Evolutionary conservation across 208 protist species (phyloP).

Genomic region (Tritrichomonas musculus): DNA sequence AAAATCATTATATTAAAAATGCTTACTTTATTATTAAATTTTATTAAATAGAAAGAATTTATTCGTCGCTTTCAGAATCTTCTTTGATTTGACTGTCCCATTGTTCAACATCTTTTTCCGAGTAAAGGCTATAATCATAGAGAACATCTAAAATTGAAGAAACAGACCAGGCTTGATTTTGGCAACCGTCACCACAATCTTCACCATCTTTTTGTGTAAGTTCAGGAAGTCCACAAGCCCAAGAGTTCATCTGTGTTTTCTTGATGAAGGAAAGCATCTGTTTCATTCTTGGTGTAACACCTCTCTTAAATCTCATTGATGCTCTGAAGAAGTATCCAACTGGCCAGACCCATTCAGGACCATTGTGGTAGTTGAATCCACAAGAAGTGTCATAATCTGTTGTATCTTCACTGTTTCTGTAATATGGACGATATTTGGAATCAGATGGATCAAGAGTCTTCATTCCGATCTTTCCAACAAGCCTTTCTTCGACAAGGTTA

Average conservation of each 20-base stretch:
- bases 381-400: background rate
- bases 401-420: background rate
- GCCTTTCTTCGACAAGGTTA: background rate
- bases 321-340: slow-evolving; percentile 30
- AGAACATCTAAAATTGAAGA: background rate
- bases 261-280: background rate
- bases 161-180: background rate
- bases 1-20: too few relatives aligned
- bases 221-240: background rate
- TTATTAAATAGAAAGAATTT: too few relatives aligned
- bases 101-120: background rate
- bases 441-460: background rate
- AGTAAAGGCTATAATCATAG: background rate
- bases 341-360: slow-evolving; percentile 26
- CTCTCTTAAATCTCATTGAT: background rate
- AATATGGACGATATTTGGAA: slow-evolving; percentile 1
- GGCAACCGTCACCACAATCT: background rate
- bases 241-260: background rate
- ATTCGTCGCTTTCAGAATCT: too few relatives aligned
- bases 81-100: too few relatives aligned
- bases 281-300: background rate
- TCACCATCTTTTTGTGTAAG: background rate
- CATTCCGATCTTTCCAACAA: slow-evolving; percentile 22
- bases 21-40: too few relatives aligned
- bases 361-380: slow-evolving; percentile 15